Base-by-base conservation (phyloP, 306 rosid species). In the Chamaecrista fasciculata region DNA sequence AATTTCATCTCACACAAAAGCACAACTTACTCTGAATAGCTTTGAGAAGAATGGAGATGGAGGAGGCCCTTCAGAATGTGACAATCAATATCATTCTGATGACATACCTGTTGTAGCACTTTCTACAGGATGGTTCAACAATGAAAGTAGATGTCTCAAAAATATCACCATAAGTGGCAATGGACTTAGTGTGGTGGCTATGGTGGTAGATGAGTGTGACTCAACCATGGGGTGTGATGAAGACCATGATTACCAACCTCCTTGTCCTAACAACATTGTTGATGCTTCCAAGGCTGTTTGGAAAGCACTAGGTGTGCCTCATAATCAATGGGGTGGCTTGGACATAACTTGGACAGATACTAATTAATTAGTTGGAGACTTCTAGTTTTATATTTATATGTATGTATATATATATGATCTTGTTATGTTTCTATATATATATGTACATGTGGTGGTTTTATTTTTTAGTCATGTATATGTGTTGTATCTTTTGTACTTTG, bases 131-230 rank as follows among this genome's bases (percentile, higher is more conserved):
- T 58, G 64, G 43, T 81, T 67, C 42, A 60, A 51, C 24, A 15
- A 47, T 3, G 44, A 16, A 11, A 26, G 58, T 5, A 49, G 85
- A 8, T 81, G 85, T 36, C 70, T 34, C 15, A 60, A 64, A 6
- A 42, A 57, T 25, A 81, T 80, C 31, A 76, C 71, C 12, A 71
- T 81, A 4, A 68, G 20, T 0, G 85, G 33, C 12, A 61, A 73
- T 18, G 79, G 81, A 1, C 26, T 24, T 0, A 82, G 80, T 2
- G 83, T 82, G 69, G 66, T 10, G n/a, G 82, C 77, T 0, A 62
- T 4, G 74, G 86, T 82, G 14, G 83, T 82, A 2, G 86, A 82
- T 16, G 81, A 77, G 70, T 75, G 80, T 44, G 81, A 82, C 62
- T 82, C 86, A 1, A 78, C 73, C 0, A 58, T 24, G n/a, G 82